These are phyloP conservation scores for Astragalus glycyphyllos DNA, from an alignment of 306 rosid species.

Conservation along the genomic window DNA sequence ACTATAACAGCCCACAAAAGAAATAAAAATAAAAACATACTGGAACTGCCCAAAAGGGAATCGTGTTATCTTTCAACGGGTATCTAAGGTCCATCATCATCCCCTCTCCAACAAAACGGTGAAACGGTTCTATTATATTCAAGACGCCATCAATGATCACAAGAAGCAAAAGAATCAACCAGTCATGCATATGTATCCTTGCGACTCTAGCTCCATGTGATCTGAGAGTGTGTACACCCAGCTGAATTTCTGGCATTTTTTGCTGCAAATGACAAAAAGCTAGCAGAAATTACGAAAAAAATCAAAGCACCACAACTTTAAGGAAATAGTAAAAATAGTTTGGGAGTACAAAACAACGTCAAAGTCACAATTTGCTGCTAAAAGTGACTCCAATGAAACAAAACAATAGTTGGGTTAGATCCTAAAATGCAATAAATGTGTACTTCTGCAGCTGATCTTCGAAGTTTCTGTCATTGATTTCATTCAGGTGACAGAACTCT, in stretches of 20 bases:
- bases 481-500: not conserved
- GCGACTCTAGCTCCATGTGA: constrained; percentile 79
- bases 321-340: not conserved
- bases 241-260: constrained; percentile 79
- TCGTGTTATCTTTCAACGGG: constrained; percentile 76
- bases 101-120: constrained; percentile 86
- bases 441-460: constrained; percentile 16
- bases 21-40: too few species aligned
- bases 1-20: constrained; percentile 81
- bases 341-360: not conserved
- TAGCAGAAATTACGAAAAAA: not conserved
- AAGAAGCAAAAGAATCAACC: constrained; percentile 84
- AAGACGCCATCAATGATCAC: constrained; percentile 59
- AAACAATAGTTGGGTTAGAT: not conserved
- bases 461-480: not conserved
- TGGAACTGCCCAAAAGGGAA: constrained; percentile 85
- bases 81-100: constrained; percentile 85
- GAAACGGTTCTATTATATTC: constrained; percentile 84
- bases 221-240: constrained; percentile 73
- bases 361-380: not conserved
- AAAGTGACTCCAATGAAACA: constrained; percentile 12
- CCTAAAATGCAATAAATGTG: not conserved
- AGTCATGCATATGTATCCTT: constrained; percentile 77
- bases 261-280: constrained; percentile 43
- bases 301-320: constrained; percentile 31